Evolutionary conservation across 768 basidiomycete species (phyloP).

Genomic region (Boletellus ananas): DNA sequence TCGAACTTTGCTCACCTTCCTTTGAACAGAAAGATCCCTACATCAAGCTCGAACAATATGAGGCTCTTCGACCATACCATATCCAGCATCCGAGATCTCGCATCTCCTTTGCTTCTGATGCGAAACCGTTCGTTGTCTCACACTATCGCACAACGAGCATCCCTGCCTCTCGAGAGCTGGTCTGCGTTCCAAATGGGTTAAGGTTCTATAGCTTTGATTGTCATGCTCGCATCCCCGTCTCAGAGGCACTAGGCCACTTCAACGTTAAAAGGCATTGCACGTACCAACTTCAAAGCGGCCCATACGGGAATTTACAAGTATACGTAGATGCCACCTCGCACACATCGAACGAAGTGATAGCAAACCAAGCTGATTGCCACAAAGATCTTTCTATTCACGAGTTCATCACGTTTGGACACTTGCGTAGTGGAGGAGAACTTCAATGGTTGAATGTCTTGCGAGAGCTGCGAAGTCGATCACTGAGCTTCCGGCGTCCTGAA

Average conservation of each 20-base stretch:
- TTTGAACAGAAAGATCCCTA: neutral
- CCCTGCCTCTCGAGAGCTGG: constrained; percentile 1
- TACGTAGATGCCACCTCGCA: constrained; percentile 37
- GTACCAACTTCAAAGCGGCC: constrained; percentile 27
- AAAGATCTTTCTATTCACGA: constrained; percentile 42
- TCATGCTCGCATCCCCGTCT: constrained; percentile 7
- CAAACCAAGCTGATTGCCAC: constrained; percentile 40
- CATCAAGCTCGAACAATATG: constrained; percentile 12
- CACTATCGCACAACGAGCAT: constrained; percentile 23
- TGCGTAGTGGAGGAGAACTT: constrained; percentile 42
- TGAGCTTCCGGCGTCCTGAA: constrained; percentile 38
- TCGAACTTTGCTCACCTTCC: constrained; percentile 31
- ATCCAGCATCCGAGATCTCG: constrained; percentile 15
- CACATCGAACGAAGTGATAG: constrained; percentile 41
- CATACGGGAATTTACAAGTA: constrained; percentile 35
- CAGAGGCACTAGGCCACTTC: constrained; percentile 5
- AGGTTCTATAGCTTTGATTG: constrained; percentile 29
- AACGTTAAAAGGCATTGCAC: constrained; percentile 29
- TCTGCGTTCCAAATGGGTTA: constrained; percentile 35
- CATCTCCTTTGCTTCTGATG: constrained; percentile 20
- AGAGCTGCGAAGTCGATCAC: constrained; percentile 35
- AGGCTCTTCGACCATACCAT: constrained; percentile 8
- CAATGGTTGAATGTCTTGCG: constrained; percentile 51
- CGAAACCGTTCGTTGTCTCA: constrained; percentile 14
- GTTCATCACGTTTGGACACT: constrained; percentile 39